Conservation (phyloP, 441 rosid species). For the Isatis lusitanica region DNA sequence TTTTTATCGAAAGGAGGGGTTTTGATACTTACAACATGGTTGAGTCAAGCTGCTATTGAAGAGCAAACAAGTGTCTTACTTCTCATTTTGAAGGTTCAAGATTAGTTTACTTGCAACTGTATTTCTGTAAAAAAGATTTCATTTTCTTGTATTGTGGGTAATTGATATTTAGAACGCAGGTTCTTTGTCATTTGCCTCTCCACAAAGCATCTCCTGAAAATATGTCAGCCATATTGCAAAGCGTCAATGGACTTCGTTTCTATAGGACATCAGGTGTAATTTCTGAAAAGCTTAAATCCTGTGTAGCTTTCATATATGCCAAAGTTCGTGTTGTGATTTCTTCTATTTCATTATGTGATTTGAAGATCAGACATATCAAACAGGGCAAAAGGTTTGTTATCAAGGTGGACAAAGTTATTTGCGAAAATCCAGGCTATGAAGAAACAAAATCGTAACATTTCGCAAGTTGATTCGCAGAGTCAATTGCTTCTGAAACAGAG, state of each 20-base stretch:
- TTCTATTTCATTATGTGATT: constrained; percentile 89
- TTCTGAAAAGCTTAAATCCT: constrained; percentile 9
- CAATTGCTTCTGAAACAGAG: constrained; percentile 82
- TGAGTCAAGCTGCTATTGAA: constrained; percentile 85
- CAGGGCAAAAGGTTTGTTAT: constrained; percentile 91
- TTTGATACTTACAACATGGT: constrained; percentile 93
- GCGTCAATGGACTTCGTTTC: constrained; percentile 81
- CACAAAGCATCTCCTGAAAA: constrained; percentile 88
- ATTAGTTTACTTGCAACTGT: constrained; percentile 4
- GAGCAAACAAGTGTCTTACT: constrained; percentile 83
- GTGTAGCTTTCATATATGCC: constrained; percentile 9
- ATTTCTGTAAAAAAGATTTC: background rate
- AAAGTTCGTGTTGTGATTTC: constrained; percentile 37
- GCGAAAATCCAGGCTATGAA: constrained; percentile 72
- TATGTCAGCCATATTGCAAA: constrained; percentile 90
- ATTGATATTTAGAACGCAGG: constrained; percentile 51
- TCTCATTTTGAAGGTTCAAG: constrained; percentile 68
- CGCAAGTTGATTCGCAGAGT: constrained; percentile 58
- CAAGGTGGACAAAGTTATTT: constrained; percentile 93
- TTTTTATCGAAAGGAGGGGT: constrained; percentile 88
- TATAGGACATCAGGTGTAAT: constrained; percentile 82
- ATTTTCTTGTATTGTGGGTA: constrained; percentile 28
- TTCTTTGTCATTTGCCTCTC: constrained; percentile 85
- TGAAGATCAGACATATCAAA: constrained; percentile 99
- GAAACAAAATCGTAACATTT: constrained; percentile 65